phyloP scores from a whole-genome alignment of 768 basidiomycete species.

The Rhizopogon sp. region DNA sequence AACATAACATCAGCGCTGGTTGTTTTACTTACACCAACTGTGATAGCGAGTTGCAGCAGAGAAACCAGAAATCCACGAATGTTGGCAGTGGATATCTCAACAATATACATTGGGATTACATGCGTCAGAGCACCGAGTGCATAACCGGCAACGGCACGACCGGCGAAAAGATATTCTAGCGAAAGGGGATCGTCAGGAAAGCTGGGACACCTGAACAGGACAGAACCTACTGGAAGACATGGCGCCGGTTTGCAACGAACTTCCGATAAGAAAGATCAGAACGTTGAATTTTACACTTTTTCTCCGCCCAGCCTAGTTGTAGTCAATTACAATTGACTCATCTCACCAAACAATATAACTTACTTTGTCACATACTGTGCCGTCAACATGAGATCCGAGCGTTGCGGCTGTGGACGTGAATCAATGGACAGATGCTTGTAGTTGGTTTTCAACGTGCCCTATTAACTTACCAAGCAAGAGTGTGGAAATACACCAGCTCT shows the following conservation, averaged over 20 bases:
- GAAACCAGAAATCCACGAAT: conserved; percentile 32
- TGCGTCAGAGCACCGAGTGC: conserved; percentile 17
- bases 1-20: not conserved
- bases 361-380: conserved; percentile 24
- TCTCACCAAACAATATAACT: not conserved
- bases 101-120: conserved; percentile 29
- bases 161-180: conserved; percentile 21
- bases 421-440: conserved; percentile 5
- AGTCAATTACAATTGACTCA: not conserved
- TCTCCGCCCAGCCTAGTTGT: conserved; percentile 21
- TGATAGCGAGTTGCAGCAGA: conserved; percentile 31
- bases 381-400: conserved; percentile 24
- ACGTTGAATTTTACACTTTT: conserved; percentile 22
- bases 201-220: not conserved
- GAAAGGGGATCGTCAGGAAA: not conserved
- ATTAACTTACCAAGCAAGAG: not conserved
- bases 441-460: not conserved
- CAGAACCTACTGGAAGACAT: conserved; percentile 14
- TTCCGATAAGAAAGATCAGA: conserved; percentile 24
- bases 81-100: conserved; percentile 35
- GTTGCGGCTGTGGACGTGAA: conserved; percentile 18
- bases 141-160: conserved; percentile 21
- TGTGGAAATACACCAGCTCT: not conserved
- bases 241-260: conserved; percentile 26
- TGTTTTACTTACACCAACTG: conserved; percentile 25